Evolutionary conservation across 176 grass and related monocot species (phyloP), one percentile per base, ranked within the genome.

Genomic region (Oryza coarctata): DNA sequence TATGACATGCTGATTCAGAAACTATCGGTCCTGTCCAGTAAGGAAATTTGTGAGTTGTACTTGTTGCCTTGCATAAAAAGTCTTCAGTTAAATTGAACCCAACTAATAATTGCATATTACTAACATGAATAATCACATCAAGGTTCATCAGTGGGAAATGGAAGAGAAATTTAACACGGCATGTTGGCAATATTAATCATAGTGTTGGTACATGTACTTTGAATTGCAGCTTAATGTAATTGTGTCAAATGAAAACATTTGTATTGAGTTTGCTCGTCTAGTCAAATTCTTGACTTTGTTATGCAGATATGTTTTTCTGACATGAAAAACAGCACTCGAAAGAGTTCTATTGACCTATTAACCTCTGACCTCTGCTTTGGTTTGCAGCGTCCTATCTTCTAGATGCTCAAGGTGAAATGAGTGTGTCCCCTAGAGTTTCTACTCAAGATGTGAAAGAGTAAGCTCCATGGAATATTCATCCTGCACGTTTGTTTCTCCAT

Each of bases 381-480:
- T 23, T 60, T 78, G 74, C 91, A 99, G 97, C 80, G 43, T 91
- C 97, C 52, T 99, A 94, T 85, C 91, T 90, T 94, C 75, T 92
- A 76, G 97, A 96, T 62, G 87, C 68, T 71, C 96, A 91, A 83
- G 85, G 85, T 78, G 86, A 85, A 86, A 90, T 86, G 85, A 91
- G 82, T 84, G 87, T 99, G 39, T 99, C 97, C 38, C 89, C 97
- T 33, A 86, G 93, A 84, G 91, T 94, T 76, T 78, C 91, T 82
- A 73, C 93, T 62, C 87, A 89, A 78, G 97, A 99, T 72, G 79
- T 90, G 47, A 96, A 99, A 89, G 93, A 94, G 93, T 94, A 92
- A 65, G 87, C 49, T 86, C 55, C 57, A 74, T 83, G 25, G 49
- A 27, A 33, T 60, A 36, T 29, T 65, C 58, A 29, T 20, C 61